Conservation (phyloP, 305 asterid genomes). For the Rubia tinctorum region DNA sequence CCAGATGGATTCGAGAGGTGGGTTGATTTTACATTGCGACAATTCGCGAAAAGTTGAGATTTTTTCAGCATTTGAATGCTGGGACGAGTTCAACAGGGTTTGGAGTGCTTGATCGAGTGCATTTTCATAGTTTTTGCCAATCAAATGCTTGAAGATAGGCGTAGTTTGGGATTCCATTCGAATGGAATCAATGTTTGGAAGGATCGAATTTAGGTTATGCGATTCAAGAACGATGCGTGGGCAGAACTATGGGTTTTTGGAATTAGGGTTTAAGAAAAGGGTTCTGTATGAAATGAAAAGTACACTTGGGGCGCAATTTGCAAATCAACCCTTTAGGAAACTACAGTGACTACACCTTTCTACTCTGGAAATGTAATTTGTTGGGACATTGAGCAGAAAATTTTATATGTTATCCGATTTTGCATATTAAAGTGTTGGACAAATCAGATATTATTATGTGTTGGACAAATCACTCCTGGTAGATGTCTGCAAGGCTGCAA, state of each 20-base stretch:
- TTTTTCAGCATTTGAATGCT: slow-evolving; percentile 20
- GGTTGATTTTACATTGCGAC: slow-evolving; percentile 43
- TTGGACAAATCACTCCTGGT: too few relatives aligned
- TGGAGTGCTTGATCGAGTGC: slow-evolving; percentile 41
- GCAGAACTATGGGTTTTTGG: background rate
- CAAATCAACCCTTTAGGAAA: background rate
- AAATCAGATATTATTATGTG: too few relatives aligned
- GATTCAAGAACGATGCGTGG: background rate
- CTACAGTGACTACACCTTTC: too few relatives aligned
- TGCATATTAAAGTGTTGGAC: too few relatives aligned
- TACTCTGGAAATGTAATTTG: background rate
- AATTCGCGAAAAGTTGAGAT: slow-evolving; percentile 34
- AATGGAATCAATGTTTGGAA: slow-evolving; percentile 41
- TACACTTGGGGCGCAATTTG: background rate
- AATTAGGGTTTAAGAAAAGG: slow-evolving; percentile 24
- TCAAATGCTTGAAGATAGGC: slow-evolving; percentile 21
- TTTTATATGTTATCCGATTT: too few relatives aligned
- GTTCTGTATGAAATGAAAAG: background rate
- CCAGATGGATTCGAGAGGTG: slow-evolving; percentile 71
- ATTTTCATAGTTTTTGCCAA: slow-evolving; percentile 39
- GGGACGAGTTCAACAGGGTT: slow-evolving; percentile 30
- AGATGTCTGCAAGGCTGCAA: too few relatives aligned
- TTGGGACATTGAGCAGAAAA: too few relatives aligned
- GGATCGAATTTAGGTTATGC: background rate
- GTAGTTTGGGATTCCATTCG: slow-evolving; percentile 19